A percentile compares a stretch with the other conserved stretches of the same genome.
Conservation (phyloP, 768 basidiomycete species). For the Leccinum uliginosum region DNA sequence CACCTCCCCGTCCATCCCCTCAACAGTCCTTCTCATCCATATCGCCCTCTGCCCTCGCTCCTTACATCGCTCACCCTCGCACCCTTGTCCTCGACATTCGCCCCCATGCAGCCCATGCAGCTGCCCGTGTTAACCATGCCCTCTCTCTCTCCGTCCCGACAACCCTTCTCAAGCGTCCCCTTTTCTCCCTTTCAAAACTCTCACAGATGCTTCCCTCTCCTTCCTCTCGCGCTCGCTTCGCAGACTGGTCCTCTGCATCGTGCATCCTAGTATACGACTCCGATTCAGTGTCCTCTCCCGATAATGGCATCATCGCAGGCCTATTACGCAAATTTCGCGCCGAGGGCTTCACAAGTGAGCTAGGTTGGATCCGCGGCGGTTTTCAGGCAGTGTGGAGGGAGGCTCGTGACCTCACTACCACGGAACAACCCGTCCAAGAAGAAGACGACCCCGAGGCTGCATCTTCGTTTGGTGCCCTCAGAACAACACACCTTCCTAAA, state of each 20-base stretch:
- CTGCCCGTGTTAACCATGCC: conserved; percentile 62
- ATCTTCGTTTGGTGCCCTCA: conserved; percentile 32
- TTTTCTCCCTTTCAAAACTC: conserved; percentile 76
- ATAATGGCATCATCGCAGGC: conserved; percentile 65
- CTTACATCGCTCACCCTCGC: conserved; percentile 32
- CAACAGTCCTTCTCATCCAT: conserved; percentile 22
- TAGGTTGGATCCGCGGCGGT: conserved; percentile 81
- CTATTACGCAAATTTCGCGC: conserved; percentile 72
- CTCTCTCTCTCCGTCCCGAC: conserved; percentile 90
- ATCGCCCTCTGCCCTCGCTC: conserved; percentile 27
- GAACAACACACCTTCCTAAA: conserved; percentile 58
- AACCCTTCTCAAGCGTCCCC: conserved; percentile 87
- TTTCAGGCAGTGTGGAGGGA: conserved; percentile 67
- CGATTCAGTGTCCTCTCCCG: conserved; percentile 58
- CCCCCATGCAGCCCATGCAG: conserved; percentile 67
- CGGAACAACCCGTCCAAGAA: conserved; percentile 44
- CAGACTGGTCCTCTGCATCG: conserved; percentile 50
- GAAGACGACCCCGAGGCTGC: conserved; percentile 42
- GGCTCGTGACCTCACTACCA: conserved; percentile 48
- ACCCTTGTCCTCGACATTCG: conserved; percentile 84
- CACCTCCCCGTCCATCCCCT: neutral
- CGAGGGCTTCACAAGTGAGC: conserved; percentile 54
- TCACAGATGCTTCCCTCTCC: conserved; percentile 72
- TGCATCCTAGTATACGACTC: conserved; percentile 84
- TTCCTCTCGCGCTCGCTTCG: conserved; percentile 54